Base-by-base conservation (phyloP, 1,284 basidiomycete genomes). In the Cystobasidium pallidum region DNA sequence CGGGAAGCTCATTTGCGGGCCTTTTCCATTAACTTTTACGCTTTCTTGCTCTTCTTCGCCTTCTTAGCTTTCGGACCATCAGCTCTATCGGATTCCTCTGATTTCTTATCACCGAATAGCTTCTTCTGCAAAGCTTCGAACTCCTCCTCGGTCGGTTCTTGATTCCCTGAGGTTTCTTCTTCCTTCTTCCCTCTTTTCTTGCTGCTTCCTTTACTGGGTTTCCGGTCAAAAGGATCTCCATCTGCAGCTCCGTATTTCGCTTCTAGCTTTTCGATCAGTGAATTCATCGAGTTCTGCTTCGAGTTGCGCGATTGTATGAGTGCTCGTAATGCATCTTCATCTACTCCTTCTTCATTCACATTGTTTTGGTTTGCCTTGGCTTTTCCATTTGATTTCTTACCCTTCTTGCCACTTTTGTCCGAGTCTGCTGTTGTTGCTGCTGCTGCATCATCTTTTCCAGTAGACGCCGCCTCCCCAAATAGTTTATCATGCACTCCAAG, bases 401-500 rank as follows among this genome's bases (percentile, higher is more conserved):
- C 87, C 87, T 52, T 82, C 26, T 57, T 55, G 10, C 54, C 82
- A 77, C 86, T 87, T 55, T 86, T n/a, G n/a, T n/a, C n/a, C n/a
- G n/a, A n/a, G n/a, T n/a, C n/a, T n/a, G n/a, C n/a, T n/a, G n/a
- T n/a, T n/a, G n/a, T n/a, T 83, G 17, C 88, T 28, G 13, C 30
- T 54, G 52, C 32, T 51, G 2, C 32, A 15, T 3, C 54, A 87
- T 24, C 86, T 83, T 82, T 89, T 6, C 49, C 49, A 51, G 2
- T 51, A 89, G 3, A 54, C 36, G 39, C 59, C 21, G 90, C 92
- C 73, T 83, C 87, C 1, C 92, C 93, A 79, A 91, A 96, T 78
- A 97, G 94, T 80, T 96, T 92, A 73, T 96, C 93, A 89, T 92
- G 94, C 8, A 96, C 90, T 13, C 92, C 94, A 19, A 97, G 82